Conservation (phyloP, 257 asterid species). For the Salvia splendens region DNA sequence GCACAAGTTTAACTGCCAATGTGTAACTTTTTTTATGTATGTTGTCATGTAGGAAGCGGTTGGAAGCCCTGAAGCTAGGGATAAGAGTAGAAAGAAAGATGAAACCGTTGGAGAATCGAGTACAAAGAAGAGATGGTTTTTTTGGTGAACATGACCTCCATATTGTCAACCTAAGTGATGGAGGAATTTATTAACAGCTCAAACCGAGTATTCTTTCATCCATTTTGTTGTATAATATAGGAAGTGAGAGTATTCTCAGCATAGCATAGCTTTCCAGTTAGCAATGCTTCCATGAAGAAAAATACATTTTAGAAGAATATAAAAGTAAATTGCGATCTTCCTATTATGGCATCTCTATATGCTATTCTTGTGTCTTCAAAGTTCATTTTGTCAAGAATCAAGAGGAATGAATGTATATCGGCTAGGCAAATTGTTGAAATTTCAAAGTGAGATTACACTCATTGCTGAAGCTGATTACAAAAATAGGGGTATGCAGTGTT, state of each 20-base stretch:
- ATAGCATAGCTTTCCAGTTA: neutral
- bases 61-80: slow-evolving; percentile 79
- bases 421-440: neutral
- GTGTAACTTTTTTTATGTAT: neutral
- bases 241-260: slow-evolving; percentile 12
- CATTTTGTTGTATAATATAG: slow-evolving; percentile 1
- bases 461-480: neutral
- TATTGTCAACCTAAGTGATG: neutral
- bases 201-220: neutral
- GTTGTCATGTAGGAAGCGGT: slow-evolving; percentile 51
- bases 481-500: neutral
- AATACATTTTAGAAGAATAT: neutral
- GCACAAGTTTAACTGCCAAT: neutral
- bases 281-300: slow-evolving; percentile 2
- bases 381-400: too few species aligned
- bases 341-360: neutral
- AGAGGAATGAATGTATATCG: neutral
- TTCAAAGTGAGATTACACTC: neutral
- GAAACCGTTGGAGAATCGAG: slow-evolving; percentile 36
- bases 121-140: slow-evolving; percentile 59
- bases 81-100: slow-evolving; percentile 58
- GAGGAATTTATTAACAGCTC: slow-evolving; percentile 6
- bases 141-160: slow-evolving; percentile 47
- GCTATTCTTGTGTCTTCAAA: neutral
- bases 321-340: neutral